A percentile compares a stretch with the other conserved stretches of the same genome.
phyloP scores from a whole-genome alignment of 2,329 filamentous ascomycete genomes.

The Hyphodiscus sp. region DNA sequence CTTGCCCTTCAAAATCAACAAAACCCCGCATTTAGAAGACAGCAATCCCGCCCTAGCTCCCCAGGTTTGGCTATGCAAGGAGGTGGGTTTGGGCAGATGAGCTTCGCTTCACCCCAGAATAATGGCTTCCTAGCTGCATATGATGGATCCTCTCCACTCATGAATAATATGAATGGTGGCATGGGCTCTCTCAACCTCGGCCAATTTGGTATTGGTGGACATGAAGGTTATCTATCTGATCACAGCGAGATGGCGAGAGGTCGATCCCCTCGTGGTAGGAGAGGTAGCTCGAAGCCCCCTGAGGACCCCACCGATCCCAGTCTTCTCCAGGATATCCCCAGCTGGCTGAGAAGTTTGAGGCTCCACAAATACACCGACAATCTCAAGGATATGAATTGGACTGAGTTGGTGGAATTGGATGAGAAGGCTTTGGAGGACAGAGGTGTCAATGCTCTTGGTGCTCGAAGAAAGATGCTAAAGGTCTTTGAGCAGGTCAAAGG shows the following conservation, averaged over 20 bases:
- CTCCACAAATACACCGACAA: conserved; percentile 99
- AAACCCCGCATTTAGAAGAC: conserved; percentile 50
- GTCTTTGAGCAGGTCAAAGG: conserved; percentile 95
- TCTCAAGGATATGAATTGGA: conserved; percentile 95
- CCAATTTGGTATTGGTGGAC: conserved; percentile 61
- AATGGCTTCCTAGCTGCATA: conserved; percentile 92
- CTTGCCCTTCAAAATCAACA: conserved; percentile 69
- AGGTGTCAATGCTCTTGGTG: conserved; percentile 91
- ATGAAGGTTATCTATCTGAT: conserved; percentile 87
- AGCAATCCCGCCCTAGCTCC: conserved; percentile 82
- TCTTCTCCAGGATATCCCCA: conserved; percentile 89
- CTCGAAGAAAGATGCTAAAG: conserved; percentile 96
- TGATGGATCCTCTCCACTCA: conserved; percentile 62
- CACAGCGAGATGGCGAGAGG: conserved; percentile 88
- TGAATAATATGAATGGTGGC: conserved; percentile 56
- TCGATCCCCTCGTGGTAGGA: conserved; percentile 82
- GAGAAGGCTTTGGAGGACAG: conserved; percentile 89
- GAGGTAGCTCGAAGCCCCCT: conserved; percentile 93
- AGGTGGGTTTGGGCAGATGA: conserved; percentile 54
- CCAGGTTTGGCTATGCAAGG: conserved; percentile 79
- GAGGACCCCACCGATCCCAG: conserved; percentile 92
- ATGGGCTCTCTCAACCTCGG: conserved; percentile 66
- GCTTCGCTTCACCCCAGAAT: conserved; percentile 82
- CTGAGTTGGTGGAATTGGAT: conserved; percentile 82
- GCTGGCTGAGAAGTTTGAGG: conserved; percentile 88